Percentiles rank a stretch among this genome's conserved stretches.
These are phyloP conservation scores for Mallotus japonicus DNA, from an alignment of 441 rosid genomes.

Conservation along the genomic window DNA sequence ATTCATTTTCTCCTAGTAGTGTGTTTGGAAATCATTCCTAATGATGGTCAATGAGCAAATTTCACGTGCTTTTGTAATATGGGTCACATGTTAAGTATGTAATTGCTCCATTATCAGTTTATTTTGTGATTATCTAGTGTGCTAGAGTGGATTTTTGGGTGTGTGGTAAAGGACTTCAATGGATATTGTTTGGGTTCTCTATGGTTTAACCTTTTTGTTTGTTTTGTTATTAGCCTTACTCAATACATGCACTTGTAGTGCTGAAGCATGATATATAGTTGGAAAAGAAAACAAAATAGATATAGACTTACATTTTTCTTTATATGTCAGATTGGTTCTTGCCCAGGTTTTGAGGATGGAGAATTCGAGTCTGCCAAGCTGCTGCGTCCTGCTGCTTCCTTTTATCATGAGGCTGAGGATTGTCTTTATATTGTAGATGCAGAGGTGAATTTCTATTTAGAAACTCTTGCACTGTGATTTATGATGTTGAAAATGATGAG, in stretches of 20 bases:
- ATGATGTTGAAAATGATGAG: constrained; percentile 6
- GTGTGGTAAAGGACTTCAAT: neutral
- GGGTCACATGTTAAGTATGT: neutral
- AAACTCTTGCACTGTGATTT: constrained; percentile 20
- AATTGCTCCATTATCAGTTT: neutral
- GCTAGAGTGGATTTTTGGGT: constrained; percentile 1
- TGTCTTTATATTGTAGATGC: constrained; percentile 89
- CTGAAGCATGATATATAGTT: neutral
- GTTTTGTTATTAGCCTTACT: neutral
- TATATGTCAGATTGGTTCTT: constrained; percentile 89
- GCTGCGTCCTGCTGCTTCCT: constrained; percentile 72
- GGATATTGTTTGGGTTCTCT: neutral
- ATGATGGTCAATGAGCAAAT: neutral
- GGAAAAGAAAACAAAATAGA: constrained; percentile 25
- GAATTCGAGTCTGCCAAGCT: constrained; percentile 87
- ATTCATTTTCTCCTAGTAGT: neutral
- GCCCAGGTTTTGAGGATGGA: constrained; percentile 98
- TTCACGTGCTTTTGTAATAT: neutral
- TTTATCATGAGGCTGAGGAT: constrained; percentile 64
- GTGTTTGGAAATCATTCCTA: neutral
- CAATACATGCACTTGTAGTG: neutral
- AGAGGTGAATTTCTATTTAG: constrained; percentile 51
- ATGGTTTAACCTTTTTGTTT: neutral
- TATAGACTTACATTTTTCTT: constrained; percentile 35
- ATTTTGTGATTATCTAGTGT: neutral